phyloP scores from a whole-genome alignment of 176 grass and related monocot species.

The Triticum timopheevii region DNA sequence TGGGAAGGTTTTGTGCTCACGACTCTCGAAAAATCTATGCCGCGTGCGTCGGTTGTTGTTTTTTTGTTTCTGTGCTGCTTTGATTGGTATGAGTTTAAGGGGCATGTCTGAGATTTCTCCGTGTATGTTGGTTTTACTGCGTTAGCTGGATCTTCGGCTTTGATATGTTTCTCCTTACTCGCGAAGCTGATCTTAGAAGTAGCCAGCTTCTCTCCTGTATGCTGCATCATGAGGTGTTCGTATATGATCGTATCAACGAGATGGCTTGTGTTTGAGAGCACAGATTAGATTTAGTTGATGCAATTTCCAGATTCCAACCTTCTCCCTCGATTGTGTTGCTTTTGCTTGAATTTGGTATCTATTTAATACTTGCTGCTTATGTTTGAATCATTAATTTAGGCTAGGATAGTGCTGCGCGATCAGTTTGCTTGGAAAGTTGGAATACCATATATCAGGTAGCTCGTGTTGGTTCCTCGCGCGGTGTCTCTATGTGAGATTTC shows the following conservation, averaged over 20 bases:
- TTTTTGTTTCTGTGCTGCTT: background rate
- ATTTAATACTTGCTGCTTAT: no score
- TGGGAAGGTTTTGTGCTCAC: background rate
- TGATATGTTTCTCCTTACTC: background rate
- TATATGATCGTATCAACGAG: background rate
- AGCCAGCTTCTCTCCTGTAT: background rate
- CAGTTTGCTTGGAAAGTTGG: background rate
- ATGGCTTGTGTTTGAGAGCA: background rate
- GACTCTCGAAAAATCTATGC: background rate
- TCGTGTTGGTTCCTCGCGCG: background rate
- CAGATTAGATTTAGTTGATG: background rate
- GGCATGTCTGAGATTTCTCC: background rate
- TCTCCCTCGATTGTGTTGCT: background rate
- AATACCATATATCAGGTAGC: background rate
- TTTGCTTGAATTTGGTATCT: background rate
- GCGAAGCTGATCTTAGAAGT: background rate
- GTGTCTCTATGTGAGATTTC: background rate
- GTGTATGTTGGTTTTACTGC: background rate
- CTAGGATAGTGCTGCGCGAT: background rate
- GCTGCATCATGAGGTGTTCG: background rate
- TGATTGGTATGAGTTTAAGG: constrained; percentile 15
- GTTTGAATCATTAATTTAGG: background rate
- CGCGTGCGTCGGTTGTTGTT: background rate
- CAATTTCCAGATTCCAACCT: background rate
- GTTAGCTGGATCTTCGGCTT: background rate